These are phyloP conservation scores for Musa schizocarpa DNA, from an alignment of 176 grass and related monocot genomes.

Conservation along the genomic window DNA sequence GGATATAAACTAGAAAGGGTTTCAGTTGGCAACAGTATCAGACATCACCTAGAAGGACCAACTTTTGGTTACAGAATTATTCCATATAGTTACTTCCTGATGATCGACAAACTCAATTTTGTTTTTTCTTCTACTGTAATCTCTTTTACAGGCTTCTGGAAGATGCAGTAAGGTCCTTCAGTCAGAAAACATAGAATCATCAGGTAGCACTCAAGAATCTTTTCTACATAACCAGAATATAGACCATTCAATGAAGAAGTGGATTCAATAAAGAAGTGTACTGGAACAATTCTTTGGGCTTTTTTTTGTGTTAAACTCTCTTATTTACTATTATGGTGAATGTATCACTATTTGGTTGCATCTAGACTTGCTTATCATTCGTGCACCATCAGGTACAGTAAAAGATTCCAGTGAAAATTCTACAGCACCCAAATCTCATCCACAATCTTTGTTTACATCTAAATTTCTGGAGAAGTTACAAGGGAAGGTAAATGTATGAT, in stretches of 20 bases:
- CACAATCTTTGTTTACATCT: slow-evolving; percentile 28
- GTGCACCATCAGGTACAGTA: slow-evolving; percentile 26
- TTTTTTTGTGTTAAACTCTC: slow-evolving; percentile 14
- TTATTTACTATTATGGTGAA: background rate
- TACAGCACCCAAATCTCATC: slow-evolving; percentile 32
- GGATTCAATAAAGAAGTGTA: background rate
- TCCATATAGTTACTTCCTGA: background rate
- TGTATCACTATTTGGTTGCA: background rate
- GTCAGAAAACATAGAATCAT: slow-evolving; percentile 44
- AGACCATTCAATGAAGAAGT: too few relatives aligned
- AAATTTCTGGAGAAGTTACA: slow-evolving; percentile 16
- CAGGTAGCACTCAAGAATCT: slow-evolving; percentile 40
- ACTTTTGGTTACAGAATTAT: background rate
- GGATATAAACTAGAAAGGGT: background rate
- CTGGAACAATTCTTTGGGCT: background rate
- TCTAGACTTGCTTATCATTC: slow-evolving; percentile 20
- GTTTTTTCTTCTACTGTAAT: background rate
- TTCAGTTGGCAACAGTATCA: background rate
- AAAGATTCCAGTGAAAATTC: slow-evolving; percentile 24
- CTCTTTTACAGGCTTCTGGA: slow-evolving; percentile 36
- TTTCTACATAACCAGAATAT: slow-evolving; percentile 4
- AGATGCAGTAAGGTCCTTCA: slow-evolving; percentile 23
- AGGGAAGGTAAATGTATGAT: slow-evolving; percentile 33
- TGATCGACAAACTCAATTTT: background rate
- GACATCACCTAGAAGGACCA: background rate